These are phyloP conservation scores for Beauveria scarabaeidicola DNA, from an alignment of 2,329 filamentous ascomycete species.

Conservation along the genomic window DNA sequence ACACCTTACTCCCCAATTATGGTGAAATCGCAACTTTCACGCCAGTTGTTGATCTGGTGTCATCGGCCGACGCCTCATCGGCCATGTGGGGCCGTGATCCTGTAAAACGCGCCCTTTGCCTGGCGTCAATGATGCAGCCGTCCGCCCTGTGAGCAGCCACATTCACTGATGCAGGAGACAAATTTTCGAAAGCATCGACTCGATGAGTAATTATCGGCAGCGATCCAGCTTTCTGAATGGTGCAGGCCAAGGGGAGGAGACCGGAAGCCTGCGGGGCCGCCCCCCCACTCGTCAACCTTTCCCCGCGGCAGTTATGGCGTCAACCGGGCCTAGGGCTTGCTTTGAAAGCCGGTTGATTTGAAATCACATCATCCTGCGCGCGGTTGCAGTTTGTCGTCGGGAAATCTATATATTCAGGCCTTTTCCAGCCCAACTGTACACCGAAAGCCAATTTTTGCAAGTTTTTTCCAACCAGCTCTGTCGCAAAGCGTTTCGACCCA, in stretches of 20 bases:
- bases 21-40: neutral
- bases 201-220: neutral
- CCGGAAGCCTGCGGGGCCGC: neutral
- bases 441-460: no score
- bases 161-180: neutral
- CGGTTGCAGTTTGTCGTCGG: neutral
- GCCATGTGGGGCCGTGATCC: neutral
- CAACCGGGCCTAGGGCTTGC: neutral
- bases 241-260: neutral
- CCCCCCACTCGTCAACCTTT: neutral
- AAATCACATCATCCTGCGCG: constrained; percentile 5
- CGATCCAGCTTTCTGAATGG: neutral
- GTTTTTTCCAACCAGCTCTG: no score
- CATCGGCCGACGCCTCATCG: neutral
- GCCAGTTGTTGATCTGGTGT: neutral
- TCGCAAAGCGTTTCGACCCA: no score
- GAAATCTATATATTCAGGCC: neutral
- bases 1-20: neutral
- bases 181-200: constrained; percentile 1
- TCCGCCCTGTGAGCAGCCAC: neutral
- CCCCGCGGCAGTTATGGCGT: constrained; percentile 3
- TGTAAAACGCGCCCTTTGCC: neutral
- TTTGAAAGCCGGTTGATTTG: constrained; percentile 8
- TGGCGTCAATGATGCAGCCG: neutral
- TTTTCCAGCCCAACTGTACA: neutral